Base-by-base conservation (phyloP, 2,329 filamentous ascomycete species). In the Paramyrothecium roridum region DNA sequence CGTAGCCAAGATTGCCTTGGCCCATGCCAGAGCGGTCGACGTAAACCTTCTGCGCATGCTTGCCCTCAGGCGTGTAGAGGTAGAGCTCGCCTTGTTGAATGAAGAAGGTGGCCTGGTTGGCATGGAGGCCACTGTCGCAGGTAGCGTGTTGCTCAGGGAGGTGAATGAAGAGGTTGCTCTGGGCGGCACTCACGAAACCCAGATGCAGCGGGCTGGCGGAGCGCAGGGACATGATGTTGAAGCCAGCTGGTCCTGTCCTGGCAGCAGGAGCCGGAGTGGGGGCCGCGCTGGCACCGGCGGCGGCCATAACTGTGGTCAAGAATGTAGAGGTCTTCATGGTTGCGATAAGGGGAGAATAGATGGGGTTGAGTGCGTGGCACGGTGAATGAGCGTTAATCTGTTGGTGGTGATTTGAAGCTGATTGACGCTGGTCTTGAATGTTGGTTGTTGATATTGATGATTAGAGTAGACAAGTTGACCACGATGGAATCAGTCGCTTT, bases 1-100 rank as follows among this genome's bases (percentile, higher is more conserved):
- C 75, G 72, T 83, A 86, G 47, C 77, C 75, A 47, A 85, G 63
- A 21, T 73, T 69, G 52, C 84, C 84, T 60, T 81, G 79, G 59
- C 80, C 81, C 81, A 84, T 84, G 63, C 81, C 82, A 48, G 80
- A 83, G 48, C 79, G 77, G 67, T 86, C 82, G 43, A 78, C 77
- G 59, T 64, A 85, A 52, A 81, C 56, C 61, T 78, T 69, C 71
- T 86, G 83, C 4, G n/a, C 30, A 33, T 30, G 49, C 30, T 51
- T 51, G 30, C 30, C n/a, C 23, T 12, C 17, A 3, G 70, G 68
- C 30, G 59, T 69, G 56, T 75, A 83, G 34, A 87, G 76, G 65
- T 67, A 77, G 26, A 84, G 74, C 48, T 72, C 71, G 49, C 71
- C 72, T 48, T 80, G 70, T 43, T 73, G 52, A 60, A 85, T 68